Base-by-base conservation (phyloP, 2,329 filamentous ascomycete genomes). In the Trichoderma simmonsii region DNA sequence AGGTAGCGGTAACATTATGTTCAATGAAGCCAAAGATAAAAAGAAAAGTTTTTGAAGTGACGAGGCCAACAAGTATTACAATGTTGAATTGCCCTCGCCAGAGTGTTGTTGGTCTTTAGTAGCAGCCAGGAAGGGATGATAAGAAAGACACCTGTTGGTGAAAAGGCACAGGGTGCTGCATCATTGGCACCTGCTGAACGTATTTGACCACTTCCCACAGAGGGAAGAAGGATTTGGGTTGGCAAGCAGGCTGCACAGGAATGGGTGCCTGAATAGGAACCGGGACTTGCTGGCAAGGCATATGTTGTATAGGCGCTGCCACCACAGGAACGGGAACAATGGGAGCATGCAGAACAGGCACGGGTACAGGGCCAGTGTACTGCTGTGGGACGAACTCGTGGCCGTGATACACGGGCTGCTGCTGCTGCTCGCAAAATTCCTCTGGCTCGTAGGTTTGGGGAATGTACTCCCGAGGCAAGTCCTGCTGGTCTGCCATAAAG, bases 171-270 rank as follows among this genome's bases (percentile, higher is more conserved):
- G 85, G 82, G 71, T 86, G 83, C 74, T 86, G 86, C 51, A 86
- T 81, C 63, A 82, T 82, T 28, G 85, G 83, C 65, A 82, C 79
- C 72, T 85, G 84, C 77, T 85, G 85, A 73, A 85, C 84, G 78
- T 87, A 86, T 79, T 85, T 85, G 71, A 87, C 82, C 77, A 87
- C 80, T 73, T 87, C 86, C 85, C 85, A 87, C 71, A 86, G 82
- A 9, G 84, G 83, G 71, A 86, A 82, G 75, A 82, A 83, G 62
- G 86, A 85, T 76, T 86, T 87, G 68, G 84, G 81, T 72, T 80
- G 79, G 75, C 83, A 85, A 66, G 78, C 76, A 69, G 78, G 78
- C 73, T 81, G 79, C 63, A 81, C 77, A 26, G 71, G 80, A 60
- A 83, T 78, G 7, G 80, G 79, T 32, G 83, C 81, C 68, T 80